Conservation (phyloP, 805 yeast species). For the Deakozyma indianensis region DNA sequence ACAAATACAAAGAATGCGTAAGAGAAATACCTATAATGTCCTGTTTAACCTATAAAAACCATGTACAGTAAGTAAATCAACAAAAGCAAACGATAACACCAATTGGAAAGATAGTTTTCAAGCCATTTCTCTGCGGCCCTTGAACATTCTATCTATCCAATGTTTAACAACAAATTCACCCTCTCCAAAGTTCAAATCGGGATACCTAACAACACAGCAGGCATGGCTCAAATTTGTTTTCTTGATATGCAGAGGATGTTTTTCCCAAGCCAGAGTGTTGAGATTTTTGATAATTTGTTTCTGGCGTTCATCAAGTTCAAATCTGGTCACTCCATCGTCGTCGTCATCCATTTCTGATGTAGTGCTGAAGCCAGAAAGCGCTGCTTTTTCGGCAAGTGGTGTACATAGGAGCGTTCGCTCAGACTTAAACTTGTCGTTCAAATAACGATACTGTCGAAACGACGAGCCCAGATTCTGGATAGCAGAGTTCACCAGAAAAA, state of each 20-base stretch:
- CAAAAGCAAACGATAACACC: no score
- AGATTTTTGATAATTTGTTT: conserved; percentile 37
- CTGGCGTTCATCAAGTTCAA: conserved; percentile 24
- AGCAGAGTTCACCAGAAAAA: background rate
- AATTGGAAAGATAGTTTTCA: no score
- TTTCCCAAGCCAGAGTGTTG: conserved; percentile 51
- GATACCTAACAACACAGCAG: conserved; percentile 59
- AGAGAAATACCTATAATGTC: no score
- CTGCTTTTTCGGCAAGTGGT: conserved; percentile 10
- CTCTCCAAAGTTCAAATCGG: conserved; percentile 42
- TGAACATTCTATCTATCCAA: conserved; percentile 28
- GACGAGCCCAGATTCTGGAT: background rate
- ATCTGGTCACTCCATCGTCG: conserved; percentile 10
- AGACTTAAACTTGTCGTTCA: conserved; percentile 7
- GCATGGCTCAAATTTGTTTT: conserved; percentile 62
- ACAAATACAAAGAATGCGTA: no score
- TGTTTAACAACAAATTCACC: conserved; percentile 58
- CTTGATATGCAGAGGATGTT: conserved; percentile 56
- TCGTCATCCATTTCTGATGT: conserved; percentile 10
- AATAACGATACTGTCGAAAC: conserved; percentile 7
- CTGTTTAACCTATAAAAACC: no score
- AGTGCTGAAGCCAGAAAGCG: conserved; percentile 13
- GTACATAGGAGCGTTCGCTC: conserved; percentile 1
- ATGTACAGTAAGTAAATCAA: no score
- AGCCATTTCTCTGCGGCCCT: background rate